Percentiles rank a stretch among this genome's conserved stretches.
Conservation (phyloP, 2,329 filamentous ascomycete species). For the Cladophialophora psammophila region DNA sequence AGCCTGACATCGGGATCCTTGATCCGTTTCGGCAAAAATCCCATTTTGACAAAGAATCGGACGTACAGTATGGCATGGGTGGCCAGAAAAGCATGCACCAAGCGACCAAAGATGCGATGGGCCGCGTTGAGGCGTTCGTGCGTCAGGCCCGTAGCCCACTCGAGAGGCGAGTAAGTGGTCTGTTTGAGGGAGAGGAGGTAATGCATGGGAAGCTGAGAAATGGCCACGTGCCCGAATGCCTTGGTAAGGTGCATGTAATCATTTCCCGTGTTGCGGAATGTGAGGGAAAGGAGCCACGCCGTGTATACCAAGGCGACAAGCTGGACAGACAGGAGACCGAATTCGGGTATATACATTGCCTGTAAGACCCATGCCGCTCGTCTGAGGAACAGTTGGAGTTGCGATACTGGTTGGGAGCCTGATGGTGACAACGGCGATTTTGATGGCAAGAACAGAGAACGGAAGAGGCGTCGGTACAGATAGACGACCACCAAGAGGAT, state of each 20-base stretch:
- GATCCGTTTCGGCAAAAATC: conserved; percentile 61
- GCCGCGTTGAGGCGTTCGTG: conserved; percentile 64
- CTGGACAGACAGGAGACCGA: conserved; percentile 36
- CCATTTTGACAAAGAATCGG: conserved; percentile 62
- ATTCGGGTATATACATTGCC: conserved; percentile 34
- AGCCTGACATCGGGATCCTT: conserved; percentile 65
- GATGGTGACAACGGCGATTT: conserved; percentile 27
- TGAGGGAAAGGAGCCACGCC: conserved; percentile 36
- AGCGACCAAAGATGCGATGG: conserved; percentile 65
- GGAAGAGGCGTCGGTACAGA: conserved; percentile 40
- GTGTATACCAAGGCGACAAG: conserved; percentile 34
- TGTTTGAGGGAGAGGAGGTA: conserved; percentile 59
- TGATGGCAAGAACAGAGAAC: background rate
- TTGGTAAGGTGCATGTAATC: conserved; percentile 71
- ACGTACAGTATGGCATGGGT: conserved; percentile 64
- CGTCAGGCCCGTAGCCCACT: conserved; percentile 60
- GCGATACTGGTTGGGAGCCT: background rate
- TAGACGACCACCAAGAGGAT: conserved; percentile 53
- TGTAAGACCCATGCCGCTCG: conserved; percentile 33
- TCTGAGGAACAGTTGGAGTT: conserved; percentile 15
- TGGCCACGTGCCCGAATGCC: conserved; percentile 65
- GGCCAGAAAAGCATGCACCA: conserved; percentile 60
- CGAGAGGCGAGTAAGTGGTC: conserved; percentile 51
- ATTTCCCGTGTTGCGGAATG: conserved; percentile 33
- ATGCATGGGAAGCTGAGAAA: conserved; percentile 67